Percentiles rank a stretch among this genome's conserved stretches.
phyloP scores from a whole-genome alignment of 2,329 filamentous ascomycete species.

The Daldinia eschscholtzii region DNA sequence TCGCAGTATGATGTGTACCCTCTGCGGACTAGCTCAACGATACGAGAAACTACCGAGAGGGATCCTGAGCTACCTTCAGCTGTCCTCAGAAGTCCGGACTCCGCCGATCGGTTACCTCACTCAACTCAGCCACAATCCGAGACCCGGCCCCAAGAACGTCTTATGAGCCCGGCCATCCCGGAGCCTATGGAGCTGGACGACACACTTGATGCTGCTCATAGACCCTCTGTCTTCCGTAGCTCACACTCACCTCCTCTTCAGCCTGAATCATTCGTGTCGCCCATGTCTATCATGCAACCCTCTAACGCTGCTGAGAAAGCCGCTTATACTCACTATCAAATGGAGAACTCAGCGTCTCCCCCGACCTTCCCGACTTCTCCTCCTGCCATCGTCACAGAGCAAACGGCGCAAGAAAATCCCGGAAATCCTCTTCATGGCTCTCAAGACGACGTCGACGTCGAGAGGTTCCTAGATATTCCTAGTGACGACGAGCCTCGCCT shows the following conservation, averaged over 20 bases:
- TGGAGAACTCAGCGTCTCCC: slow-evolving; percentile 52
- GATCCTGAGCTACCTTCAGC: slow-evolving; percentile 50
- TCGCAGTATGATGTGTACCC: slow-evolving; percentile 45
- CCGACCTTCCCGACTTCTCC: slow-evolving; percentile 46
- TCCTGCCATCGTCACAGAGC: slow-evolving; percentile 45
- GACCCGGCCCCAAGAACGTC: slow-evolving; percentile 48
- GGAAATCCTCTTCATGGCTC: slow-evolving; percentile 24
- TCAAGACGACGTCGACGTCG: slow-evolving; percentile 41
- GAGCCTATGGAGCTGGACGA: slow-evolving; percentile 52
- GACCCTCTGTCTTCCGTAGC: slow-evolving; percentile 45
- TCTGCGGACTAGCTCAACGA: slow-evolving; percentile 44
- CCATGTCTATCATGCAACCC: slow-evolving; percentile 53
- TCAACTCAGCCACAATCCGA: slow-evolving; percentile 49
- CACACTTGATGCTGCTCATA: slow-evolving; percentile 40
- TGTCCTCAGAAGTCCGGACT: slow-evolving; percentile 43
- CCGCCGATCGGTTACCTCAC: slow-evolving; percentile 51
- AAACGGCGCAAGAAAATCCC: slow-evolving; percentile 37
- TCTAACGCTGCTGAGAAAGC: slow-evolving; percentile 52
- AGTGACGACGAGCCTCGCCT: slow-evolving; percentile 50
- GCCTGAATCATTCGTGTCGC: slow-evolving; percentile 50
- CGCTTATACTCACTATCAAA: slow-evolving; percentile 52
- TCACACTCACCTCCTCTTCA: slow-evolving; percentile 51
- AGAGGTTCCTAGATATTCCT: slow-evolving; percentile 50
- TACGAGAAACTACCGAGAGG: slow-evolving; percentile 49
- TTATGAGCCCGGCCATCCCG: slow-evolving; percentile 54